Evolutionary conservation across 1,139 yeast genomes (phyloP), one percentile per base, ranked within the genome.

Genomic region (Blastobotrys buckinghamii): DNA sequence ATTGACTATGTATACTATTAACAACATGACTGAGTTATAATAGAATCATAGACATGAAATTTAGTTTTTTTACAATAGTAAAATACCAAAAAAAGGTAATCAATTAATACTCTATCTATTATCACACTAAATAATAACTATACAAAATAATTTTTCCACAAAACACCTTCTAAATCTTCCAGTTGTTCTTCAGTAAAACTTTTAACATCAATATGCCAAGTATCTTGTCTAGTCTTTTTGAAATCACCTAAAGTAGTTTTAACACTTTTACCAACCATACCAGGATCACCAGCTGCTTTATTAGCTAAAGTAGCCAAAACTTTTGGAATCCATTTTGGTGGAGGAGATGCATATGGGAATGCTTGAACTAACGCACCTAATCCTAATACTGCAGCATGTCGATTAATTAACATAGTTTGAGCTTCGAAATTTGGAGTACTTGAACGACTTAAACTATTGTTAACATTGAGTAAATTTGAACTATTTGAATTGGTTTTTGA

Each of bases 131-230:
- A n/a, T n/a, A 35, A 16, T 5, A 32, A 44, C 60, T 67, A 88
- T 35, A 90, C 88, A 68, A 89, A 90, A 63, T 94, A 94, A 64
- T 95, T 87, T 65, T 87, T 85, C 85, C 96, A 84, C 39, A 90
- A 70, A 2, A 92, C 97, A 39, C 98, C 98, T 65, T 92, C 97
- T 49, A 94, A 72, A 64, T 89, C 96, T 60, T 89, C 95, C 45
- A 89, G 73, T 66, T 92, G 95, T 13, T 83, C 87, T 46, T 77
- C 79, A 6, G 82, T 79, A 65, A 94, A 94, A 7, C 79, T 81
- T 58, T 75, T 75, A 52, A 86, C 78, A 64, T 94, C 98, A 54
- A 88, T 77, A 58, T 86, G 95, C 99, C 99, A 94, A 0, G 97
- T 88, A 62, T 94, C 98, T 51, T 90, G 95, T 57, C 98, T 78